A percentile compares a stretch with the other conserved stretches of the same genome.
These are phyloP conservation scores for Xylaria sp. DNA, from an alignment of 2,329 filamentous ascomycete species.

Conservation along the genomic window DNA sequence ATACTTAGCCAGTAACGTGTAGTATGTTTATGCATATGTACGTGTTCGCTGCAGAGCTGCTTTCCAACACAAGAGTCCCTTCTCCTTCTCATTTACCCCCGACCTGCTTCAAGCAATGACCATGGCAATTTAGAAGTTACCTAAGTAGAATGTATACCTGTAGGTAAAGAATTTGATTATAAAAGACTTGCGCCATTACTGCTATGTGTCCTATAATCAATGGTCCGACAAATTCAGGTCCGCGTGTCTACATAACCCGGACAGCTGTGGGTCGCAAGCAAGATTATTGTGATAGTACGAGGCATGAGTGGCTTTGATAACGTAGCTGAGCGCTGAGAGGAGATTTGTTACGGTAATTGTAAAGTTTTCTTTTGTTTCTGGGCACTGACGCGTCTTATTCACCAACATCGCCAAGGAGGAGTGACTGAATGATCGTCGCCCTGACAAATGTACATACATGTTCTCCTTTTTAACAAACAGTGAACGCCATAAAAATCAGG, in stretches of 20 bases:
- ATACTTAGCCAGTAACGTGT: too few species aligned
- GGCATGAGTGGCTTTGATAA: background rate
- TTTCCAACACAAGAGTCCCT: too few species aligned
- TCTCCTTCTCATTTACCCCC: too few species aligned
- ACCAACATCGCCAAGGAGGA: slow-evolving; percentile 15
- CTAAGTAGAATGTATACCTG: too few species aligned
- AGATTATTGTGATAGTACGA: background rate
- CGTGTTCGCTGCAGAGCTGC: too few species aligned
- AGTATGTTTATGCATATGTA: too few species aligned
- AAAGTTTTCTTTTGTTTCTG: background rate
- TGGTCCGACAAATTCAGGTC: background rate
- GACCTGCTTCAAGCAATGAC: background rate
- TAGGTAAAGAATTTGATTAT: background rate
- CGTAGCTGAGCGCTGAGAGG: slow-evolving; percentile 1
- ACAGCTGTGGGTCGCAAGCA: background rate
- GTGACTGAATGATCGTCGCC: slow-evolving; percentile 11
- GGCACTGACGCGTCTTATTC: slow-evolving; percentile 13
- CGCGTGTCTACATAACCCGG: background rate
- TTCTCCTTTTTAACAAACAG: slow-evolving; percentile 18
- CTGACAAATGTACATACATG: slow-evolving; percentile 23
- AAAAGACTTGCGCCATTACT: background rate
- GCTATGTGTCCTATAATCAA: background rate
- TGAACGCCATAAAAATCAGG: slow-evolving; percentile 24
- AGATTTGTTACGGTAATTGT: background rate
- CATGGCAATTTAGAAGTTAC: background rate